phyloP scores from a whole-genome alignment of 345 rosid genomes.

The Camelina hispida region DNA sequence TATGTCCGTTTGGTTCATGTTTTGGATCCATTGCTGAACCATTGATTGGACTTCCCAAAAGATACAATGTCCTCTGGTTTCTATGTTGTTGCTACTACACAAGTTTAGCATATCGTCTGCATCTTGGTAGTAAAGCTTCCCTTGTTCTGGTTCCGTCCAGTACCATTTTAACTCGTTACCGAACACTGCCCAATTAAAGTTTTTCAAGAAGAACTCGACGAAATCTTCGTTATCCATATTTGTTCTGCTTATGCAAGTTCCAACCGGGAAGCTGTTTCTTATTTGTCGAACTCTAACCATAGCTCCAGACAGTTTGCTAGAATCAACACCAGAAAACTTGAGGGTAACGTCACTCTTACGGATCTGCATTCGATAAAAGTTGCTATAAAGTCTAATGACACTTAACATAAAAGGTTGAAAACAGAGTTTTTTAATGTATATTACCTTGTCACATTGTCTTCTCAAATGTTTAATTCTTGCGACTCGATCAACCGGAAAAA shows the following conservation, averaged over 20 bases:
- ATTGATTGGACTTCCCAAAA: constrained; percentile 92
- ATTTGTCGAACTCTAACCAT: constrained; percentile 63
- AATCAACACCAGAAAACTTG: constrained; percentile 58
- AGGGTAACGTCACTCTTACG: constrained; percentile 77
- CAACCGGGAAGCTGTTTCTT: constrained; percentile 77
- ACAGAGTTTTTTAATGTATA: not conserved
- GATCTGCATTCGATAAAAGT: constrained; percentile 52
- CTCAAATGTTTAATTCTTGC: constrained; percentile 68
- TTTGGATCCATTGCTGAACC: constrained; percentile 80
- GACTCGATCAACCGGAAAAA: constrained; percentile 79
- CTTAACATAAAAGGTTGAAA: not conserved
- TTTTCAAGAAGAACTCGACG: constrained; percentile 68
- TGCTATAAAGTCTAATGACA: not conserved
- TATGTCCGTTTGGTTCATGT: constrained; percentile 65
- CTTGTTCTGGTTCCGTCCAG: constrained; percentile 89
- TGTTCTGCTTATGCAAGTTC: constrained; percentile 80
- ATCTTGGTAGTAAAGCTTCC: constrained; percentile 79
- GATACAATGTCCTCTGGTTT: constrained; percentile 86
- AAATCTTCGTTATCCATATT: constrained; percentile 91
- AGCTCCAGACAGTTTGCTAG: constrained; percentile 52
- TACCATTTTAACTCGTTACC: constrained; percentile 96
- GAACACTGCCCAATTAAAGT: constrained; percentile 94
- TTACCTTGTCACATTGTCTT: constrained; percentile 73
- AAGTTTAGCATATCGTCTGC: constrained; percentile 89
- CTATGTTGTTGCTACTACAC: constrained; percentile 64